Percentiles rank a stretch among this genome's conserved stretches.
phyloP scores from a whole-genome alignment of 2,329 filamentous ascomycete species.

The Verticillium tricorpus region DNA sequence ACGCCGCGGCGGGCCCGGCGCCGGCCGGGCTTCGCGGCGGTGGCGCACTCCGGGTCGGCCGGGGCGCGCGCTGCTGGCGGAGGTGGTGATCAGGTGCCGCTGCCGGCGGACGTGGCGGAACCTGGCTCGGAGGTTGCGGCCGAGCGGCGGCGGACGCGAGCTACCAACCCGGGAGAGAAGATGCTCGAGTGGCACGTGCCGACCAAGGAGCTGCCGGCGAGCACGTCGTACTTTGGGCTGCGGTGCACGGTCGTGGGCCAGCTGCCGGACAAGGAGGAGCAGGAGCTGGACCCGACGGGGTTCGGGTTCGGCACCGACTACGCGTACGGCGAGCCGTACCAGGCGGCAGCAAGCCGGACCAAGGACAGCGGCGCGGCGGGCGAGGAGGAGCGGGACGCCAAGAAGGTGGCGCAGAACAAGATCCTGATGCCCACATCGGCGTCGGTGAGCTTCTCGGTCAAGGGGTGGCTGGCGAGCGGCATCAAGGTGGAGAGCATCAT shows the following conservation, averaged over 20 bases:
- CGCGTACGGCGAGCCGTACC: constrained; percentile 53
- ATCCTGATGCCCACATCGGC: constrained; percentile 77
- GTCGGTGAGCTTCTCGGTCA: constrained; percentile 66
- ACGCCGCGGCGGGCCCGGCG: constrained; percentile 32
- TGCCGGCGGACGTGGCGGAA: constrained; percentile 75
- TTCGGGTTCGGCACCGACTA: constrained; percentile 49
- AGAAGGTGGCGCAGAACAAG: constrained; percentile 62
- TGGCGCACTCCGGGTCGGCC: constrained; percentile 47
- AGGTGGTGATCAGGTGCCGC: constrained; percentile 72
- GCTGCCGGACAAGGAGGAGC: constrained; percentile 42
- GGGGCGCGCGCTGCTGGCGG: constrained; percentile 64
- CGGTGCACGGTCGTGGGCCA: constrained; percentile 76
- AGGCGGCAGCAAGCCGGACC: constrained; percentile 29
- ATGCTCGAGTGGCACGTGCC: constrained; percentile 79
- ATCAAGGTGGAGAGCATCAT: constrained; percentile 64
- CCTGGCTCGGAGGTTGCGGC: constrained; percentile 77
- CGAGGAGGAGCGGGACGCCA: constrained; percentile 45
- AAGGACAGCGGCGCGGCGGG: not conserved
- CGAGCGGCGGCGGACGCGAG: constrained; percentile 80
- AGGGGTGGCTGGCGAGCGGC: constrained; percentile 65
- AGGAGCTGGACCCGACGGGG: constrained; percentile 43
- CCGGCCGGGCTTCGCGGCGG: constrained; percentile 38
- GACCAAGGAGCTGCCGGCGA: constrained; percentile 66
- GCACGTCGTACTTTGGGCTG: constrained; percentile 66
- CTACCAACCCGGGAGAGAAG: constrained; percentile 68